Conservation (phyloP, 257 asterid genomes). For the Solanum pinnatisectum region DNA sequence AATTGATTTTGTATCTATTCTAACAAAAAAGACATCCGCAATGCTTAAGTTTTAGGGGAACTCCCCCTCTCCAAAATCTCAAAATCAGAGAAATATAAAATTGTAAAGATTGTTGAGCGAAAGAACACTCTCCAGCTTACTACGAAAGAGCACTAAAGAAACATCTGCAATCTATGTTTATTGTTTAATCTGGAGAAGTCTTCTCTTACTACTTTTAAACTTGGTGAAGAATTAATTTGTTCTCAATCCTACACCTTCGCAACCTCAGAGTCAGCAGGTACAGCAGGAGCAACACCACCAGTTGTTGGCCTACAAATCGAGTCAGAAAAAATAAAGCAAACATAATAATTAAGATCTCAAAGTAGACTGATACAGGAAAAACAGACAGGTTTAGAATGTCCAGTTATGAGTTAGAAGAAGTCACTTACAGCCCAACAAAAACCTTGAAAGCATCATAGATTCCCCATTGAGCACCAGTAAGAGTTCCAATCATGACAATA, state of each 20-base stretch:
- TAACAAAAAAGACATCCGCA: slow-evolving; percentile 4
- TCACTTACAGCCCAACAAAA: slow-evolving; percentile 79
- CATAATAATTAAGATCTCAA: not conserved
- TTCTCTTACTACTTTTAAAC: slow-evolving; percentile 5
- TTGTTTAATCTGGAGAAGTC: slow-evolving; percentile 16
- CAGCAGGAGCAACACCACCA: slow-evolving; percentile 58
- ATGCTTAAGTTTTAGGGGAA: not conserved
- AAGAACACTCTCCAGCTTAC: slow-evolving; percentile 13
- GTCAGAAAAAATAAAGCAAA: not conserved
- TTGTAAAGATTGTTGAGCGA: not conserved
- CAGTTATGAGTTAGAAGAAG: not conserved
- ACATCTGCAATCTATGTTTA: slow-evolving; percentile 25
- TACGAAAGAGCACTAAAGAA: not conserved
- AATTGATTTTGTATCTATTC: slow-evolving; percentile 1
- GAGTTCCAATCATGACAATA: slow-evolving; percentile 94
- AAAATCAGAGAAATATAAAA: not conserved
- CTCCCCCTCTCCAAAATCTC: not conserved
- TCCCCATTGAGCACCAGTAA: slow-evolving; percentile 99
- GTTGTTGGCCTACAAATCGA: slow-evolving; percentile 62
- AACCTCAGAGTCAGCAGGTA: slow-evolving; percentile 23
- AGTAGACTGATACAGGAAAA: not conserved
- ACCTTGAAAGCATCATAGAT: slow-evolving; percentile 94
- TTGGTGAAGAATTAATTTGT: not conserved
- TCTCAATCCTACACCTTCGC: slow-evolving; percentile 32
- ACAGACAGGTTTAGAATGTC: not conserved